Evolutionary conservation across 164 flowering plant genomes (phyloP), one percentile per base, ranked within the genome.

Genomic region (Vitis labrusca): DNA sequence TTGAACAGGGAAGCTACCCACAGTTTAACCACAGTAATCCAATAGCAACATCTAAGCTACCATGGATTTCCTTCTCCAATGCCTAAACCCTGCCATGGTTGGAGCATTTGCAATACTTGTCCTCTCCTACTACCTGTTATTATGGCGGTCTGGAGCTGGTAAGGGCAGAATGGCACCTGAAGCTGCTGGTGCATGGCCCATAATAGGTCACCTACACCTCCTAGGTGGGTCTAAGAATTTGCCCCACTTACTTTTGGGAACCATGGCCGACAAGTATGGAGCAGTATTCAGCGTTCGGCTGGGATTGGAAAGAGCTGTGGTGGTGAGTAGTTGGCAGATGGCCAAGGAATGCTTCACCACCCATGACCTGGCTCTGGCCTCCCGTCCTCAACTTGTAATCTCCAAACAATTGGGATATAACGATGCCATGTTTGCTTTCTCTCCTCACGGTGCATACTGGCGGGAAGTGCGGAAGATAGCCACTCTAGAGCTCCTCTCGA

Each of bases 301-400:
- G 12, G 79, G 79, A 1, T 17, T 32, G 9, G 63, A 64, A n/a
- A 60, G 23, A 23, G 64, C 65, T 3, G 4, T 77, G 17, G 63
- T 77, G 13, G 59, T 77, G 9, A 73, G 71, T 37, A 61, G 50
- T 10, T 70, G 50, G 68, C 74, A 77, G 61, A 2, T 61, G 12
- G 80, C 80, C 8, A 74, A 70, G 52, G 74, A 77, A n/a, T 73
- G 76, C 61, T 58, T 69, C 47, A 60, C 71, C 3, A 70, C 67
- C 19, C 29, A 73, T 15, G 80, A 77, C 61, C 7, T 23, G 9
- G 61, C 54, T 19, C 8, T 71, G 7, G 5, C 47, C n/a, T 71
- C 66, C 4, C 61, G 73, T 10, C 73, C 73, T 15, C 14, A 63
- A 10, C 6, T 47, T 6, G 5, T 48, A 1, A 44, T 16, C 48